Conservation (phyloP, 352 stramenopile species). For the Pilasporangium apinafurcum region DNA sequence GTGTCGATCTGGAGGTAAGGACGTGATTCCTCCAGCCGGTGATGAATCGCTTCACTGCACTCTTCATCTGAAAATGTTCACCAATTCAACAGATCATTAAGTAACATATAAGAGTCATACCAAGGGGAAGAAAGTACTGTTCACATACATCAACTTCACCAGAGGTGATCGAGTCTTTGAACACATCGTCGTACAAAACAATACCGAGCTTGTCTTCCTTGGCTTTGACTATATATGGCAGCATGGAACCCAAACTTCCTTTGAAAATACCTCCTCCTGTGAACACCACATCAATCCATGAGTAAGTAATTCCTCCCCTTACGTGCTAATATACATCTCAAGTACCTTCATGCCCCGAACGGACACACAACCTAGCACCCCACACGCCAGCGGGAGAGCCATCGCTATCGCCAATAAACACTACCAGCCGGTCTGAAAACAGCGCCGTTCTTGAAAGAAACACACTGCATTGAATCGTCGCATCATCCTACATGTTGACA, state of each 20-base stretch:
- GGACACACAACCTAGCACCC: constrained; percentile 53
- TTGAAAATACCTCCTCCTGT: constrained; percentile 63
- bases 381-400: constrained; percentile 52
- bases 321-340: too few species aligned
- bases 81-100: constrained; percentile 2
- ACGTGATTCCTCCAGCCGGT: constrained; percentile 69
- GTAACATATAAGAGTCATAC: not conserved
- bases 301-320: too few species aligned
- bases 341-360: constrained; percentile 42
- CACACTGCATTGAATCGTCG: constrained; percentile 48
- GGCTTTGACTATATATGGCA: constrained; percentile 70
- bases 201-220: constrained; percentile 68
- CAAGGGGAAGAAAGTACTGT: not conserved
- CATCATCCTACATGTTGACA: constrained; percentile 33
- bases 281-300: not conserved
- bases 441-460: constrained; percentile 52
- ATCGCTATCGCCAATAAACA: constrained; percentile 63
- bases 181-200: constrained; percentile 61
- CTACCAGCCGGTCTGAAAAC: constrained; percentile 54
- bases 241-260: constrained; percentile 63
- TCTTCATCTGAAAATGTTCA: constrained; percentile 39
- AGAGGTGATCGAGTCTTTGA: constrained; percentile 37
- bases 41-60: constrained; percentile 52
- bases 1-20: constrained; percentile 48
- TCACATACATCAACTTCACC: constrained; percentile 45